phyloP scores from a whole-genome alignment of 2,329 filamentous ascomycete genomes.

The Purpureocillium takamizusanense region DNA sequence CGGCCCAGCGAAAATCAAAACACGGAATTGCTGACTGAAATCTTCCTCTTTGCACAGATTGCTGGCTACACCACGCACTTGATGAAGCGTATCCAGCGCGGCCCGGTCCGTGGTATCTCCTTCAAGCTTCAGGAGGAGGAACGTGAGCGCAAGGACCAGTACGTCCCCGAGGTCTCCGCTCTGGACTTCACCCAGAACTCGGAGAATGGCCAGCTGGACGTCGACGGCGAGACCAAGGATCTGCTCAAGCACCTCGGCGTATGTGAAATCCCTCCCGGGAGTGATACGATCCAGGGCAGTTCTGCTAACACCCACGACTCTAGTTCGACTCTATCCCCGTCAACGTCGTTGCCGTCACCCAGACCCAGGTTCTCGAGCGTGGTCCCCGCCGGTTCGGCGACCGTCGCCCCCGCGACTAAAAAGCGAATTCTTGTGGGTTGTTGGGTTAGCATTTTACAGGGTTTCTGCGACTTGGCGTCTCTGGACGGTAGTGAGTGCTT shows the following conservation, averaged over 20 bases:
- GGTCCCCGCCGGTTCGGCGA: slow-evolving; percentile 66
- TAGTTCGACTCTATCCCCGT: slow-evolving; percentile 97
- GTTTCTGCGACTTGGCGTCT: slow-evolving; percentile 43
- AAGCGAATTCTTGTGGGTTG: slow-evolving; percentile 16
- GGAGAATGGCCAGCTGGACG: slow-evolving; percentile 87
- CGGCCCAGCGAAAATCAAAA: no score
- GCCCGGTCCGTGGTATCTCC: slow-evolving; percentile 98
- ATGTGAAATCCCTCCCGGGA: slow-evolving; percentile 38
- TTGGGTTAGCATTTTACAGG: slow-evolving; percentile 34
- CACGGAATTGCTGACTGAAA: slow-evolving; percentile 9
- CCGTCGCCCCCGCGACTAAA: slow-evolving; percentile 34
- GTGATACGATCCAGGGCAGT: not conserved
- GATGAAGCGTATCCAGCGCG: slow-evolving; percentile 99
- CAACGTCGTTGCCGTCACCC: slow-evolving; percentile 85
- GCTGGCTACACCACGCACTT: slow-evolving; percentile 96
- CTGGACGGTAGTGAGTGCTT: slow-evolving; percentile 46
- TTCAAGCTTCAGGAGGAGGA: slow-evolving; percentile 99
- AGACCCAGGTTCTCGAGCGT: slow-evolving; percentile 80
- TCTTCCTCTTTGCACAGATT: slow-evolving; percentile 51
- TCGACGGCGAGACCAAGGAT: slow-evolving; percentile 97
- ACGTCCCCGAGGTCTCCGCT: slow-evolving; percentile 96
- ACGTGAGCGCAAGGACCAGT: slow-evolving; percentile 99
- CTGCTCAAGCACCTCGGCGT: slow-evolving; percentile 97
- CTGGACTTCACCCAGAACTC: slow-evolving; percentile 89
- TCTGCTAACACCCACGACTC: slow-evolving; percentile 16